A percentile compares a stretch with the other conserved stretches of the same genome.
Evolutionary conservation across 441 rosid species (phyloP).

Genomic region (Bocquillonia castaneifolia): DNA sequence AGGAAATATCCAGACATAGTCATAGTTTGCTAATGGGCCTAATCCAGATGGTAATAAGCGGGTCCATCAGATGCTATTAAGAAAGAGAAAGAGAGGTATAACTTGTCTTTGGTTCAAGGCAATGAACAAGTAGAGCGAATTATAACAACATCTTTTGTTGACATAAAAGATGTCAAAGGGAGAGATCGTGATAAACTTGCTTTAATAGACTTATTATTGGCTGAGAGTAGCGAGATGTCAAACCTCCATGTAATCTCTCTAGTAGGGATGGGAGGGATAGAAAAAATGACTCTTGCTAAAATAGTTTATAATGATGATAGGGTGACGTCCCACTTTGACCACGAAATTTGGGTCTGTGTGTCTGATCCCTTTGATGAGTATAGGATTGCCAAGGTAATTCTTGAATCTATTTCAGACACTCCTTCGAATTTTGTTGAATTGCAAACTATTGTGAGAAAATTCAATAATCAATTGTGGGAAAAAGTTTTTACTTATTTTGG

Average conservation of each 20-base stretch:
- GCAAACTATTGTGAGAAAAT: background rate
- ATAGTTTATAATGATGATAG: background rate
- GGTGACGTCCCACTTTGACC: background rate
- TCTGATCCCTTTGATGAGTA: background rate
- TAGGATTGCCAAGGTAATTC: background rate
- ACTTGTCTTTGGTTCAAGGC: background rate
- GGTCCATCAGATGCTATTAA: slow-evolving; percentile 6
- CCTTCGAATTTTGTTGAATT: background rate
- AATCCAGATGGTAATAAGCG: too few species aligned
- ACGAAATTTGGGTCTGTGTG: slow-evolving; percentile 7
- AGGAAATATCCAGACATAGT: too few species aligned
- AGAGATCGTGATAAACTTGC: slow-evolving; percentile 4
- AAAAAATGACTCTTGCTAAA: background rate
- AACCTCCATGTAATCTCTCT: background rate
- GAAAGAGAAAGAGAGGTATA: slow-evolving; percentile 1
- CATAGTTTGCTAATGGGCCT: too few species aligned
- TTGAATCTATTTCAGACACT: background rate
- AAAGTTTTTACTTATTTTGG: background rate
- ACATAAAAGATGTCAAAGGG: slow-evolving; percentile 21
- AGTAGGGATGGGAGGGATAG: background rate
- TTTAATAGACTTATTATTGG: slow-evolving; percentile 5
- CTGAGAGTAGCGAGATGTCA: background rate
- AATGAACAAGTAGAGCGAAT: slow-evolving; percentile 10
- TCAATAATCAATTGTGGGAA: background rate
- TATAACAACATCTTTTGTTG: slow-evolving; percentile 2